Evolutionary conservation across 495 filamentous ascomycete genomes (phyloP).

Genomic region (Tuber brumale): DNA sequence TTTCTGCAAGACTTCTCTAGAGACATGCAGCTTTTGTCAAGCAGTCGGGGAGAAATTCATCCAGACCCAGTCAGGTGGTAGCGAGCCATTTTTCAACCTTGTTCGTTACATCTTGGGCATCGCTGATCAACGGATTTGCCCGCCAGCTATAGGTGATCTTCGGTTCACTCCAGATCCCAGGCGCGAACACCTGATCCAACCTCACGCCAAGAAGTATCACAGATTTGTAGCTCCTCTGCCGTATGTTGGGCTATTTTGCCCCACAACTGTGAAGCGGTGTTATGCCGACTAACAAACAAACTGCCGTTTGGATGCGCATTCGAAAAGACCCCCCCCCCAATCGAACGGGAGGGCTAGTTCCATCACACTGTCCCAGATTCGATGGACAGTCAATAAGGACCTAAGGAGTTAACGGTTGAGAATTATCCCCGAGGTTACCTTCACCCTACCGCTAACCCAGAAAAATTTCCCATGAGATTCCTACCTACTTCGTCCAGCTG

Average conservation of each 20-base stretch:
- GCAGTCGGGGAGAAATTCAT: not conserved
- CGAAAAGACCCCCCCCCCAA: not conserved
- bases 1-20: not conserved
- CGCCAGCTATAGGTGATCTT: not conserved
- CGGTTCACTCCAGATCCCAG: not conserved
- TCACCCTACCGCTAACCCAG: not conserved
- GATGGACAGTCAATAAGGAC: not conserved
- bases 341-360: not conserved
- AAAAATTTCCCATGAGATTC: not conserved
- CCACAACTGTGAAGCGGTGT: not conserved
- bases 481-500: not conserved
- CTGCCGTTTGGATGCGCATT: not conserved
- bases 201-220: not conserved
- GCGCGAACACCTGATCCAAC: not conserved
- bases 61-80: not conserved
- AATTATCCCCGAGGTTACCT: not conserved
- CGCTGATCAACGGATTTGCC: not conserved
- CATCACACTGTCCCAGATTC: not conserved
- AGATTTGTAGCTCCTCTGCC: not conserved
- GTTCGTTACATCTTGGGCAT: not conserved
- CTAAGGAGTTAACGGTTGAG: not conserved
- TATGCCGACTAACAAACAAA: not conserved
- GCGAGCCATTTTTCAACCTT: not conserved
- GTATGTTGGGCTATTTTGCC: not conserved
- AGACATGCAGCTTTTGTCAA: conserved; percentile 1